Evolutionary conservation across 306 rosid species (phyloP).

Genomic region (Gastrolobium bilobum): DNA sequence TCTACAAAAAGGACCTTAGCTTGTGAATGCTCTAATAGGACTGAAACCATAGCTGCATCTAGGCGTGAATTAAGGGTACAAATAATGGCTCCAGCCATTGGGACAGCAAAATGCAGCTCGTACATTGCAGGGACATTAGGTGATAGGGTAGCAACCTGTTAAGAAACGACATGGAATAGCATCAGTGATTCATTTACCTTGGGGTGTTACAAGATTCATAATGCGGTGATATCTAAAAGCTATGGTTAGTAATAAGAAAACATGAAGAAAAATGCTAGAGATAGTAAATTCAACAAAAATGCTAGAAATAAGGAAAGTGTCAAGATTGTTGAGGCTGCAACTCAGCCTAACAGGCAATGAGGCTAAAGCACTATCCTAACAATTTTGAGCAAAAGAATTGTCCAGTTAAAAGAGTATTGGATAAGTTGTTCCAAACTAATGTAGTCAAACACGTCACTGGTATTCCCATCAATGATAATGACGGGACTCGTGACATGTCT

Average conservation of each 20-base stretch:
- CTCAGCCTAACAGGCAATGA: neutral
- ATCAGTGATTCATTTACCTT: constrained; percentile 23
- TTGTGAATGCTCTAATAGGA: constrained; percentile 68
- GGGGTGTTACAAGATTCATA: neutral
- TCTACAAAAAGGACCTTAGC: constrained; percentile 83
- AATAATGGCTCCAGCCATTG: constrained; percentile 90
- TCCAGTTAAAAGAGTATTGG: no score
- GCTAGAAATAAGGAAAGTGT: neutral
- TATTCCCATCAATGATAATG: no score
- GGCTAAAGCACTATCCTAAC: no score
- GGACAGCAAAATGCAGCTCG: constrained; percentile 95
- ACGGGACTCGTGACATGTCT: no score
- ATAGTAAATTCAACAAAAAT: neutral
- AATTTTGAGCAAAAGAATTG: no score
- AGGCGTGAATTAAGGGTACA: constrained; percentile 78
- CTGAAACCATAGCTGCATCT: constrained; percentile 67
- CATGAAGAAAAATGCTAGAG: neutral
- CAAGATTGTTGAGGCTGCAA: neutral
- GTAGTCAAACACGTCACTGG: no score
- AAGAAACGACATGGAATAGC: constrained; percentile 36
- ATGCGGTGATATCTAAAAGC: neutral
- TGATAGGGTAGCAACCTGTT: constrained; percentile 82
- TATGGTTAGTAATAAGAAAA: neutral
- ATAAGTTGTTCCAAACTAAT: no score
- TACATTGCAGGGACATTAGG: constrained; percentile 93